phyloP scores from a whole-genome alignment of 257 asterid species.

The Solanum gandarillasii region DNA sequence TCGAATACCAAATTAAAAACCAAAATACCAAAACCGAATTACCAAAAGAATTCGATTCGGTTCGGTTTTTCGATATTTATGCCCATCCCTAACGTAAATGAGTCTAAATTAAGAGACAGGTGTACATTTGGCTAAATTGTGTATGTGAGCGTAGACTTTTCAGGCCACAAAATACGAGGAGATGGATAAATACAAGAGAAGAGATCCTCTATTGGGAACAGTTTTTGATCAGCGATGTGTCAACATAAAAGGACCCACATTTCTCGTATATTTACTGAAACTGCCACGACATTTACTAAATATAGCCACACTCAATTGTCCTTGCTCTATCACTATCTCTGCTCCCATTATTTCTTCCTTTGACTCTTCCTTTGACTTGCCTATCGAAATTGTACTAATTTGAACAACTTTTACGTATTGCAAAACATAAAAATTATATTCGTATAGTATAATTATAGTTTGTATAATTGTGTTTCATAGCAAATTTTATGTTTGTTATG shows the following conservation, averaged over 20 bases:
- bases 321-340: neutral
- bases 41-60: too few species aligned
- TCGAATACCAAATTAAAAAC: too few species aligned
- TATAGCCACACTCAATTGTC: neutral
- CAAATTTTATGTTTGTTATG: too few species aligned
- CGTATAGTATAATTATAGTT: too few species aligned
- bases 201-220: neutral
- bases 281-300: neutral
- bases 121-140: neutral
- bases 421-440: too few species aligned
- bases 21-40: too few species aligned
- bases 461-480: rapidly evolving
- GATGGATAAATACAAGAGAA: neutral
- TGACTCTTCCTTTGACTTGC: neutral
- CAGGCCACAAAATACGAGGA: neutral
- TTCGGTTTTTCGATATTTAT: too few species aligned
- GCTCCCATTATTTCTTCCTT: neutral
- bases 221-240: neutral
- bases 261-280: neutral
- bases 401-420: too few species aligned
- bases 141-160: neutral
- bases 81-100: too few species aligned
- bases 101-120: too few species aligned
- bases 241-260: neutral
- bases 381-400: neutral